Base-by-base conservation (phyloP, 805 yeast species). In the Kuraishia hungarica region DNA sequence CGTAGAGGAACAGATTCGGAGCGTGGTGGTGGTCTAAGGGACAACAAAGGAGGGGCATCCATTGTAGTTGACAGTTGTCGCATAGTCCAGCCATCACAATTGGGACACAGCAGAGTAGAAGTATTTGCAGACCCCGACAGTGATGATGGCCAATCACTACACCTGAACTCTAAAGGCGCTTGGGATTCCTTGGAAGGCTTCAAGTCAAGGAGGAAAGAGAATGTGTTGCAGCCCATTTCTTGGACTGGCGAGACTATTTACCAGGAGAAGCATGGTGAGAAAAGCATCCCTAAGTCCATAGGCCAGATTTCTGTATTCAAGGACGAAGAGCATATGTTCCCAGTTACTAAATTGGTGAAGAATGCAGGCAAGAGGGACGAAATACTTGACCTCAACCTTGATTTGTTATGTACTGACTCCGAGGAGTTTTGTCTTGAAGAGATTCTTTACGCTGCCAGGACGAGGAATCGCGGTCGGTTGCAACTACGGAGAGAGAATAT, bases 341-440 rank as follows among this genome's bases (percentile, higher is more conserved):
- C 80, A 2, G 75, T 78, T 2, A 79, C 73, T 57, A 82, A 85
- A 54, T 66, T 79, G 3, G 72, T 86, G 17, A 72, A 75, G 39
- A 71, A 69, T 24, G 78, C 82, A 1, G 90, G 89, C 0, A 84
- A 83, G 60, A 77, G 77, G 56, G 69, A 80, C 0, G 93, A 87
- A 64, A 77, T 73, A 52, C 75, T 85, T 19, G 79, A 80, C 60
- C 67, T 83, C 54, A 87, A 87, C 63, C 72, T 86, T 60, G 80
- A 81, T 49, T 68, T 87, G 46, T 63, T 87, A 39, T 79, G 83
- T 58, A 55, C 62, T 3, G 61, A 62, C 2, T 67, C 64, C 0
- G 82, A 79, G 49, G 94, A 87, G 58, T 77, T 70, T 53, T 83
- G 87, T 57, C 64, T 86, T 2, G 80, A 77, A 50, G 97, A 92